A percentile compares a stretch with the other conserved stretches of the same genome.
These are phyloP conservation scores for Pythium rhizo-oryzae DNA, from an alignment of 352 stramenopile genomes.

Conservation along the genomic window DNA sequence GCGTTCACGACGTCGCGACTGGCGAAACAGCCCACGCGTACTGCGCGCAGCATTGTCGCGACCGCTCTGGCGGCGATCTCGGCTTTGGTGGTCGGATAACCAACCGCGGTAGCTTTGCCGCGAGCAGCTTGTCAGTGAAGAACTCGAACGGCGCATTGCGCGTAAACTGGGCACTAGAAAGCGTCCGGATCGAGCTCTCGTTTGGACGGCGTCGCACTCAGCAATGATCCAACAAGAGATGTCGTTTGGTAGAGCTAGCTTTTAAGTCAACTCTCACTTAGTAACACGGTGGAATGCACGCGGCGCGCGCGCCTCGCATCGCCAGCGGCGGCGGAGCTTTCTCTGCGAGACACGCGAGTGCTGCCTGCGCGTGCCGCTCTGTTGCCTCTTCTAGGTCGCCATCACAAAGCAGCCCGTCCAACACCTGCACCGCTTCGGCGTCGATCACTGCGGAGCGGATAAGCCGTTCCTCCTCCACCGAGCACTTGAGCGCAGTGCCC, in stretches of 20 bases:
- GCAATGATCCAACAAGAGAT: too few species aligned
- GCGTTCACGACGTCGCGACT: slow-evolving; percentile 60
- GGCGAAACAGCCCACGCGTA: slow-evolving; percentile 47
- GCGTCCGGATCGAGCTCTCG: too few species aligned
- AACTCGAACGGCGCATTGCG: background rate
- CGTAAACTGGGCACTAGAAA: too few species aligned
- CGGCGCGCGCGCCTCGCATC: background rate
- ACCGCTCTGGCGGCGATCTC: too few species aligned
- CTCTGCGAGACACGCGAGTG: background rate
- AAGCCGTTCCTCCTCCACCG: background rate
- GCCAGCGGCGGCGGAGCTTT: background rate
- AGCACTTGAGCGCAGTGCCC: background rate
- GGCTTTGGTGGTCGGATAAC: too few species aligned
- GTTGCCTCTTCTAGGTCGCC: background rate
- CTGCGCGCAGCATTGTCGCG: slow-evolving; percentile 28
- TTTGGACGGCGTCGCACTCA: too few species aligned
- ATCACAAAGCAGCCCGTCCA: background rate
- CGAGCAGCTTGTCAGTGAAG: too few species aligned
- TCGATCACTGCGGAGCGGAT: background rate
- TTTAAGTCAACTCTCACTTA: background rate
- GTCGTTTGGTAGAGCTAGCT: too few species aligned
- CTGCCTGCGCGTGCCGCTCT: background rate
- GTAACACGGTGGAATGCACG: background rate
- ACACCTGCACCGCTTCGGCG: background rate
- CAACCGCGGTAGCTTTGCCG: too few species aligned